Base-by-base conservation (phyloP, 2,329 filamentous ascomycete genomes). In the Aspergillus sp. region DNA sequence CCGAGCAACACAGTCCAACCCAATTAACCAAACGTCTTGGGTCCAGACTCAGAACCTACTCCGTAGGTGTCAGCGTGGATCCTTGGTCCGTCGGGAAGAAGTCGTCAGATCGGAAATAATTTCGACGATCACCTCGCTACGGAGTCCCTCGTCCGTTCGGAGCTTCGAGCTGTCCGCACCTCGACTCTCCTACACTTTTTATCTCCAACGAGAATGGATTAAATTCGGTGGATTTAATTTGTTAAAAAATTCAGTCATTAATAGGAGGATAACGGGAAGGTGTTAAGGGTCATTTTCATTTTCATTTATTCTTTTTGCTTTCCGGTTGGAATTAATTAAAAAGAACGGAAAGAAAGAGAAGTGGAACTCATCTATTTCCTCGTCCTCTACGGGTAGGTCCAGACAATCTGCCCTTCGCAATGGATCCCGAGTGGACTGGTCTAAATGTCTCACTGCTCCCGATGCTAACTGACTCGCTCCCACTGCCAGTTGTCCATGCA, bases 21-120 rank as follows among this genome's bases (percentile, higher is more conserved):
- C 36, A 42, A 42, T 42, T 42, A 52, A 36, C 45, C 18, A 47
- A 49, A 16, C 20, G 20, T 52, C 32, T 55, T 58, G 57, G 60
- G 60, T 62, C 62, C 55, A 57, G 54, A 57, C 57, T 49, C 57
- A 49, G 26, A 29, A 9, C 26, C 26, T 29, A 29, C 26, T 29
- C 26, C 26, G 26, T 29, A 54, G 60, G 60, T 58, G 55, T 58
- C 55, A 60, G 53, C 62, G 62, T 64, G 62, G 62, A 62, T 60
- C 62, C 57, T 52, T 29, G 32, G 42, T 32, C 59, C 47, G 32
- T 12, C 32, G 36, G 16, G 20, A 31, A 20, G 22, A 49, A 55
- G 36, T 42, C 29, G 22, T n/a, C 42, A 46, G 36, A 58, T 42
- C 26, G 55, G 50, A 52, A 58, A 58, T 39, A 58, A 58, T 18